A percentile compares a stretch with the other conserved stretches of the same genome.
phyloP scores from a whole-genome alignment of 371 early-diverging fungal species.

The Apophysomyces ossiformis region DNA sequence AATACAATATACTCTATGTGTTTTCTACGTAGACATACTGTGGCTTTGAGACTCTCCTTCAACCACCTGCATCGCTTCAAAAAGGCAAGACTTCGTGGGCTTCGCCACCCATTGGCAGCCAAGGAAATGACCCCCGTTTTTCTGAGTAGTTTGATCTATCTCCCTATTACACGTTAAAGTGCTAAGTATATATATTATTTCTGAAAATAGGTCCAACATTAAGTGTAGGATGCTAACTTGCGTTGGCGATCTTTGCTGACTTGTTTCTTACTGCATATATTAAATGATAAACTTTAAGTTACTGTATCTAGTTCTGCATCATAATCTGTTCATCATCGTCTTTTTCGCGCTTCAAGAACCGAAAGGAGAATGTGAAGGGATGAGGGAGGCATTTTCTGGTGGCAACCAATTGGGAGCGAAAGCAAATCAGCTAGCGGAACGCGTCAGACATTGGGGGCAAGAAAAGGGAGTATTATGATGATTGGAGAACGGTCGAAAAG shows the following conservation, averaged over 20 bases:
- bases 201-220: background rate
- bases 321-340: background rate
- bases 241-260: background rate
- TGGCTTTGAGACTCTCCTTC: background rate
- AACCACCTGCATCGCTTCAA: slow-evolving; percentile 2
- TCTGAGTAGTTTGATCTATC: background rate
- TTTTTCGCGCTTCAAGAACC: background rate
- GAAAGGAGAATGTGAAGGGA: slow-evolving; percentile 3
- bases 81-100: background rate
- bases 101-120: slow-evolving; percentile 1
- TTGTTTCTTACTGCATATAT: background rate
- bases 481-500: background rate
- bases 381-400: slow-evolving; percentile 4
- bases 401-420: background rate
- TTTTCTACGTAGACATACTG: background rate
- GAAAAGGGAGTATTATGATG: background rate
- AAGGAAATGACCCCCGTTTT: background rate
- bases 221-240: background rate
- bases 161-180: background rate
- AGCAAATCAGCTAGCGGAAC: background rate
- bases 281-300: slow-evolving; percentile 8
- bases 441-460: background rate
- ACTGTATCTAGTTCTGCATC: background rate
- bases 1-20: background rate
- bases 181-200: background rate